Conservation (phyloP, 345 rosid genomes). For the Nephelium lappaceum region DNA sequence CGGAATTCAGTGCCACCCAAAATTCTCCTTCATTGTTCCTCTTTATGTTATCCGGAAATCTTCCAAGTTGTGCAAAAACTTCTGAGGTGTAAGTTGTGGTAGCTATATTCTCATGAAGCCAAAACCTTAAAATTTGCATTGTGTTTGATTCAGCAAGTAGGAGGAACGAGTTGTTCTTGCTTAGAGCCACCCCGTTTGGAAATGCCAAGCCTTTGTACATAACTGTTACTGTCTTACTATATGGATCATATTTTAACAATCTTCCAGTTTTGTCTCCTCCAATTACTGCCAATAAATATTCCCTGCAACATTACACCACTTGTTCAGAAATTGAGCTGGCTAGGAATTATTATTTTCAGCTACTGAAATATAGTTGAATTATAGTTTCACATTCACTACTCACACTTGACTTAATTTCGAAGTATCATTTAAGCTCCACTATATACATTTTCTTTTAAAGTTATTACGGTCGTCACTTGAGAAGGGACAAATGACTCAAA, state of each 20-base stretch:
- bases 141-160: constrained; percentile 40
- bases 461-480: too few relatives aligned
- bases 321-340: background rate
- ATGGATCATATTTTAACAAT: constrained; percentile 44
- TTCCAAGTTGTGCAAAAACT: constrained; percentile 27
- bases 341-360: too few relatives aligned
- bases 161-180: constrained; percentile 48
- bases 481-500: too few relatives aligned
- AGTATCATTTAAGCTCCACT: too few relatives aligned
- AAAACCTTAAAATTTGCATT: constrained; percentile 24
- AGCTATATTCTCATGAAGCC: constrained; percentile 9
- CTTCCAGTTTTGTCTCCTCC: constrained; percentile 46
- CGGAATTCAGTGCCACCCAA: constrained; percentile 60
- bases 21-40: constrained; percentile 53
- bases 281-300: constrained; percentile 18
- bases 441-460: too few relatives aligned
- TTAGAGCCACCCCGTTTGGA: constrained; percentile 54
- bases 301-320: constrained; percentile 22
- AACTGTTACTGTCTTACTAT: constrained; percentile 30
- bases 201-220: constrained; percentile 33
- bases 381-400: too few relatives aligned
- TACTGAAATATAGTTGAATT: too few relatives aligned
- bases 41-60: constrained; percentile 48
- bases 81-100: background rate
- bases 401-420: too few relatives aligned